Evolutionary conservation across 306 rosid genomes (phyloP).

Genomic region (Vigna nakashimae): DNA sequence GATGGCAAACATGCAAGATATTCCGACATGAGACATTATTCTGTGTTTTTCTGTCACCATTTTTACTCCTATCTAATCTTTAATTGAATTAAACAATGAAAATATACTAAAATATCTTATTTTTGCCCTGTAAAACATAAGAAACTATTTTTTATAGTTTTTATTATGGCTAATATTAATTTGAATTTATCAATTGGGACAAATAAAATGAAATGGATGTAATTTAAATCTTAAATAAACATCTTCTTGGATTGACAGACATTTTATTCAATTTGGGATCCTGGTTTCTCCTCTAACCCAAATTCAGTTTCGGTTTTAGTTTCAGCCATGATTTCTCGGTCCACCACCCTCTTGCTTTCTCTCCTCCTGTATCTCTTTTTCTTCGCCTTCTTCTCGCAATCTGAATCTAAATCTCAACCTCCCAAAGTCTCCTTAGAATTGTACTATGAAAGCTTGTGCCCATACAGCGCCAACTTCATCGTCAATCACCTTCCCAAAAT

Average conservation of each 20-base stretch:
- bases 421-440: constrained; percentile 66
- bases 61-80: too few relatives aligned
- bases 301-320: constrained; percentile 26
- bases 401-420: constrained; percentile 19
- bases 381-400: constrained; percentile 44
- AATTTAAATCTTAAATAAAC: background rate
- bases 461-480: constrained; percentile 73
- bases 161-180: too few relatives aligned
- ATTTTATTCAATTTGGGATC: background rate
- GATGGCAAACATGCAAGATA: too few relatives aligned
- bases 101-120: too few relatives aligned
- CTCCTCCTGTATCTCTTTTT: constrained; percentile 39
- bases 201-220: too few relatives aligned
- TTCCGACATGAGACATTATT: too few relatives aligned
- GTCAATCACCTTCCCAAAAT: constrained; percentile 65
- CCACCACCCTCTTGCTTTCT: constrained; percentile 4
- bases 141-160: too few relatives aligned
- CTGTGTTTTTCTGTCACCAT: too few relatives aligned
- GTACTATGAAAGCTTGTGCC: constrained; percentile 89
- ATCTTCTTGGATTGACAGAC: background rate
- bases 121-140: too few relatives aligned
- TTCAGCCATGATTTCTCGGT: constrained; percentile 52
- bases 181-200: too few relatives aligned
- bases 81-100: too few relatives aligned
- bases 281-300: background rate